Base-by-base conservation (phyloP, 2,329 filamentous ascomycete species). In the Monilinia fructicola region DNA sequence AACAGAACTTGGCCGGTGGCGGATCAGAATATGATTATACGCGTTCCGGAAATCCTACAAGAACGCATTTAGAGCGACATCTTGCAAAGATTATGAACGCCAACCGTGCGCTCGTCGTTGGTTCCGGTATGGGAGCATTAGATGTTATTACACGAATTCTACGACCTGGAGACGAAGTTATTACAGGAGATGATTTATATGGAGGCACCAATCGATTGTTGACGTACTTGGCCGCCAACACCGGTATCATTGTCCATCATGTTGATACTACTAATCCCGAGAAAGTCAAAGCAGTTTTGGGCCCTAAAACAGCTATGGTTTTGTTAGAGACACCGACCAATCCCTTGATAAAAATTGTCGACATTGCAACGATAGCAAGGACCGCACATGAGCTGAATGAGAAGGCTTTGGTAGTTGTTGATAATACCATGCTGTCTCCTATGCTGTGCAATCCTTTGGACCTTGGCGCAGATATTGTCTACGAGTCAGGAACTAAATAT, bases 61-160 rank as follows among this genome's bases (percentile, higher is more conserved):
- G 95, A 71, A 96, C 94, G 44, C 95, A 99, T 76, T 87, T 99
- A 70, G 95, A 99, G 82, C 88, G 94, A 67, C 95, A 99, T 79
- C 83, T 99, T 74, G 95, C 96, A 76, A 99, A 99, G 85, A 96
- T 99, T 78, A 99, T 99, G 96, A 93, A 92, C 73, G 95, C 95
- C 55, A 88, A 88, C 74, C 90, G 96, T 66, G 92, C 92, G 12
- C 86, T 99, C 61, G 94, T 96, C 59, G 94, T 98, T 54, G 93
- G 93, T 64, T 98, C 94, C 0, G 95, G 95, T 67, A 99, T 99
- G 95, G 95, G 93, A 64, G 95, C 95, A 31, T 82, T 98, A 74
- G 95, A 99, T 79, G 94, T 99, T 70, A 97, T 99, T 72, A 96
- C 93, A 21, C 89, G 95, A 64, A 83, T 98, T 18, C 83, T 99